phyloP scores from a whole-genome alignment of 306 rosid species.

The Oxytropis ochrocephala region DNA sequence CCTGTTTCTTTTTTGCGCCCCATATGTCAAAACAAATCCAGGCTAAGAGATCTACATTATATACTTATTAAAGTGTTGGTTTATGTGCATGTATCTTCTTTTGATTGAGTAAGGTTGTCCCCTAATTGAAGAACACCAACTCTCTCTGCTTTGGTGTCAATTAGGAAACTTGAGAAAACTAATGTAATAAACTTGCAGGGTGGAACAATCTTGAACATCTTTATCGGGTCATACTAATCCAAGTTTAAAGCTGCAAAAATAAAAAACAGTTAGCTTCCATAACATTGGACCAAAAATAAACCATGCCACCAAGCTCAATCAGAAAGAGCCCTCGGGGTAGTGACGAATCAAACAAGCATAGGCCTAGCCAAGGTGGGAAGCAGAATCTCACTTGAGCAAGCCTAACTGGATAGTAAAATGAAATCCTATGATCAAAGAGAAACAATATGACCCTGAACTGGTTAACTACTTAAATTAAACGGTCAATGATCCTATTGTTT shows the following conservation, averaged over 20 bases:
- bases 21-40: not conserved
- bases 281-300: not conserved
- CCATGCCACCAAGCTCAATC: constrained; percentile 62
- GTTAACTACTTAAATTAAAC: not conserved
- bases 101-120: not conserved
- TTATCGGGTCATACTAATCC: not conserved
- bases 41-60: not conserved
- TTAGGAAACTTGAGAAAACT: not conserved
- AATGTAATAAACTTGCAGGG: not conserved
- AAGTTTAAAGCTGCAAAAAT: not conserved
- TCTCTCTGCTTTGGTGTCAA: not conserved
- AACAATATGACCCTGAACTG: not conserved
- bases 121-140: not conserved
- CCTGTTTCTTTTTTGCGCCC: not conserved
- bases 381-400: not conserved
- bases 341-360: not conserved
- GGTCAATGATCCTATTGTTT: not conserved
- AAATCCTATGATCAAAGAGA: not conserved
- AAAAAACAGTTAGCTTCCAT: not conserved
- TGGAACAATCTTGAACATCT: not conserved
- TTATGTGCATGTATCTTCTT: not conserved
- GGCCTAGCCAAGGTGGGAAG: not conserved
- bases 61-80: not conserved
- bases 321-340: constrained; percentile 63
- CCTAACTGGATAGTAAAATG: not conserved